A percentile compares a stretch with the other conserved stretches of the same genome.
These are phyloP conservation scores for Hippophae rhamnoides DNA, from an alignment of 306 rosid genomes.

Conservation along the genomic window DNA sequence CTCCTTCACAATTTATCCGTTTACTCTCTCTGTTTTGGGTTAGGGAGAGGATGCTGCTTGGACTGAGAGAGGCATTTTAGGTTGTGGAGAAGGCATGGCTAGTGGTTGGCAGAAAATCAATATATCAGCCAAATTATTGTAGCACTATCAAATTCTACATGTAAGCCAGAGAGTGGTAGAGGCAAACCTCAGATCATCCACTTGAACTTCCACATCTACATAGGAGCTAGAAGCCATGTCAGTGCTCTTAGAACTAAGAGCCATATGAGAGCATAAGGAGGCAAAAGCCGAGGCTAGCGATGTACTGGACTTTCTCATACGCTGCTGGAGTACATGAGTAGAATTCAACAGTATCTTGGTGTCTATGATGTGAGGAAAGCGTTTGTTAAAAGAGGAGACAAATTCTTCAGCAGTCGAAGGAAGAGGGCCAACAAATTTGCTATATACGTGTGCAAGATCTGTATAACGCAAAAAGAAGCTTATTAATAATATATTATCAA, in stretches of 20 bases:
- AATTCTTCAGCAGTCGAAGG: conserved; percentile 68
- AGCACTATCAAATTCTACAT: conserved; percentile 8
- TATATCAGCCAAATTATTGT: too few relatives aligned
- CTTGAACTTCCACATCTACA: conserved; percentile 73
- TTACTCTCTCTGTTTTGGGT: too few relatives aligned
- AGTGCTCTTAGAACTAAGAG: conserved; percentile 36
- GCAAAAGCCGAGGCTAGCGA: conserved; percentile 71
- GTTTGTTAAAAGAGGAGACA: conserved; percentile 61
- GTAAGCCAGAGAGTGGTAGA: conserved; percentile 9
- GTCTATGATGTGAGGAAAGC: conserved; percentile 65
- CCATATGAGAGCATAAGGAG: conserved; percentile 68
- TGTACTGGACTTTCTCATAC: conserved; percentile 60
- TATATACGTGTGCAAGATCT: conserved; percentile 80
- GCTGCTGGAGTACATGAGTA: conserved; percentile 40
- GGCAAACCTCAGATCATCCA: conserved; percentile 70
- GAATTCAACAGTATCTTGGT: conserved; percentile 73
- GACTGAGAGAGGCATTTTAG: too few relatives aligned
- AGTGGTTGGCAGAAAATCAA: too few relatives aligned
- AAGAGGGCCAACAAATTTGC: conserved; percentile 81
- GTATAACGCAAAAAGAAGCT: conserved; percentile 21
- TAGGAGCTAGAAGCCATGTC: conserved; percentile 21
- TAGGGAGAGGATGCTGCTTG: too few relatives aligned
- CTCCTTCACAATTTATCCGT: too few relatives aligned
- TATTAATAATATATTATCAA: conserved; percentile 18
- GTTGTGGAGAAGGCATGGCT: too few relatives aligned